phyloP scores from a whole-genome alignment of 2,329 filamentous ascomycete genomes.

The Nothomitra cinnamomea region DNA sequence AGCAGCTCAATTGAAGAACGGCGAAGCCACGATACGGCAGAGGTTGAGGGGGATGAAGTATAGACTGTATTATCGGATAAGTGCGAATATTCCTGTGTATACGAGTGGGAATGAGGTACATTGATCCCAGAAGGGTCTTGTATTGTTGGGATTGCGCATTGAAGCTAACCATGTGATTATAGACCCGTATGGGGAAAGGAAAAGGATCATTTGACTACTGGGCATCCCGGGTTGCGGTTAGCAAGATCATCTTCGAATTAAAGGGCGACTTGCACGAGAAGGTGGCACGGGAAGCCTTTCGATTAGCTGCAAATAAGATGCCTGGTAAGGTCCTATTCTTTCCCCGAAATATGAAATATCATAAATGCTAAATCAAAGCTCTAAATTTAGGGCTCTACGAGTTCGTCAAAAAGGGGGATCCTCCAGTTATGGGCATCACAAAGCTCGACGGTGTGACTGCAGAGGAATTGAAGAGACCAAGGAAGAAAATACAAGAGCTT shows the following conservation, averaged over 20 bases:
- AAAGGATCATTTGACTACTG: slow-evolving; percentile 96
- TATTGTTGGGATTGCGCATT: too few relatives aligned
- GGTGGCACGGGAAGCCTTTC: slow-evolving; percentile 81
- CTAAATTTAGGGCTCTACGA: slow-evolving; percentile 41
- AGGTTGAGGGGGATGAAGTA: slow-evolving; percentile 83
- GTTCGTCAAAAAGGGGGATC: slow-evolving; percentile 83
- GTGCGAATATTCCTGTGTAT: slow-evolving; percentile 88
- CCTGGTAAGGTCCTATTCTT: slow-evolving; percentile 40
- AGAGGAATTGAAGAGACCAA: slow-evolving; percentile 66
- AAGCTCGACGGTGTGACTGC: slow-evolving; percentile 73
- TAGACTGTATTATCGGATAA: slow-evolving; percentile 76
- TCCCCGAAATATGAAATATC: slow-evolving; percentile 19
- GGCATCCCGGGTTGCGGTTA: slow-evolving; percentile 79
- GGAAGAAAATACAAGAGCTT: slow-evolving; percentile 36
- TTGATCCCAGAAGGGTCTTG: too few relatives aligned
- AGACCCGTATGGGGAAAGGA: slow-evolving; percentile 84
- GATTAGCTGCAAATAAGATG: slow-evolving; percentile 85
- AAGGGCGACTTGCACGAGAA: slow-evolving; percentile 89
- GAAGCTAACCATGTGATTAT: not conserved
- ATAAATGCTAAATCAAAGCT: not conserved
- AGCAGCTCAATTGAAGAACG: slow-evolving; percentile 71
- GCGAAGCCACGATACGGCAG: slow-evolving; percentile 83
- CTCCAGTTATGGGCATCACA: slow-evolving; percentile 79
- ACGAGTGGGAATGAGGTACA: slow-evolving; percentile 78
- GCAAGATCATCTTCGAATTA: slow-evolving; percentile 81